phyloP scores from a whole-genome alignment of 2,329 filamentous ascomycete genomes.

The Aspergillus sp. region DNA sequence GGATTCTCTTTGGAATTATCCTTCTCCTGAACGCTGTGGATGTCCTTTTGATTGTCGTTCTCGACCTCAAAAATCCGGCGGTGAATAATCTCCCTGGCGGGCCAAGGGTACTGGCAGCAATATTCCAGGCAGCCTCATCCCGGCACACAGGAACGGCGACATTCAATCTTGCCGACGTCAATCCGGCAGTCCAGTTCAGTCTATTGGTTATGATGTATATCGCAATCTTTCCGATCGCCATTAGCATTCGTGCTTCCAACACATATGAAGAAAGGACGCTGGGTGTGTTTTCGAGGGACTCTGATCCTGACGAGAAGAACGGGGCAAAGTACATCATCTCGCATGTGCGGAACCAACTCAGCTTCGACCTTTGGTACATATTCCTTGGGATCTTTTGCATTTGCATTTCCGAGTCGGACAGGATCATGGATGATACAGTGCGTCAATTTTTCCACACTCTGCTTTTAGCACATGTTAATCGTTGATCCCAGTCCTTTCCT shows the following conservation, averaged over 20 bases:
- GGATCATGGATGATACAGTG: slow-evolving; percentile 26
- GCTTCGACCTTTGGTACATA: slow-evolving; percentile 63
- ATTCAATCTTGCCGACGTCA: slow-evolving; percentile 49
- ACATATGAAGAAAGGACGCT: slow-evolving; percentile 64
- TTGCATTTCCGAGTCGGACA: slow-evolving; percentile 48
- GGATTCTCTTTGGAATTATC: slow-evolving; percentile 51
- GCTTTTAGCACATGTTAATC: not conserved
- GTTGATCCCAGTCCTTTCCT: slow-evolving; percentile 33
- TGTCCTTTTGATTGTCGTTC: slow-evolving; percentile 49
- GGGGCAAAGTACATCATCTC: slow-evolving; percentile 42
- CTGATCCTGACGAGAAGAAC: slow-evolving; percentile 17
- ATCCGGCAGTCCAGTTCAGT: slow-evolving; percentile 53
- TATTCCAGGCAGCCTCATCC: slow-evolving; percentile 54
- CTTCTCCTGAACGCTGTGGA: slow-evolving; percentile 52
- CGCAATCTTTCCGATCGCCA: slow-evolving; percentile 89
- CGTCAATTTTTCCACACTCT: slow-evolving; percentile 1
- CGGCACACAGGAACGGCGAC: slow-evolving; percentile 47
- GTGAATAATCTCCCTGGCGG: slow-evolving; percentile 39
- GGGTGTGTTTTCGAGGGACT: slow-evolving; percentile 48
- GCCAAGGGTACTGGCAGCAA: slow-evolving; percentile 50
- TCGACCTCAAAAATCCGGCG: slow-evolving; percentile 49
- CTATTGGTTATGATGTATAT: slow-evolving; percentile 96
- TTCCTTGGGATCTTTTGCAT: slow-evolving; percentile 56
- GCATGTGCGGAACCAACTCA: slow-evolving; percentile 59
- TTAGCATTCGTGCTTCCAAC: slow-evolving; percentile 72